phyloP scores from a whole-genome alignment of 2,329 filamentous ascomycete species.

The Colletotrichum destructivum region DNA sequence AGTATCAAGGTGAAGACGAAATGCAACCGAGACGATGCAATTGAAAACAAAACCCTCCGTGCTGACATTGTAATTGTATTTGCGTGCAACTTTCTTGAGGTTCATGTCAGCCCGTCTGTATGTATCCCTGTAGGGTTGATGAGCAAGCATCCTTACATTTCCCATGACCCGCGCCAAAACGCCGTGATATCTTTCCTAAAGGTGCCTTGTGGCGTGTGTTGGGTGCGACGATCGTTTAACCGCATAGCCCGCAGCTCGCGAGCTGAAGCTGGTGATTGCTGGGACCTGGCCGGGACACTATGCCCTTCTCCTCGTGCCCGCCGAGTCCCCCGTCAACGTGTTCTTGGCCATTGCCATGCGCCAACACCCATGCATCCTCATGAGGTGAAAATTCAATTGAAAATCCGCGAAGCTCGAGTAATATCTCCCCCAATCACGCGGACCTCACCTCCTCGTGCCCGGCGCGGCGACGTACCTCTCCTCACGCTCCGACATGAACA shows the following conservation, averaged over 20 bases:
- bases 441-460: slow-evolving; percentile 65
- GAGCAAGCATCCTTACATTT: slow-evolving; percentile 21
- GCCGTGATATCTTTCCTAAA: slow-evolving; percentile 12
- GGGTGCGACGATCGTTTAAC: background rate
- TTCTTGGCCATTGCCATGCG: background rate
- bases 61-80: slow-evolving; percentile 2
- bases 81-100: background rate
- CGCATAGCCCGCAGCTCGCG: background rate
- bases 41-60: slow-evolving; percentile 25
- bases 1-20: slow-evolving; percentile 13
- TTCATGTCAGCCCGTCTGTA: slow-evolving; percentile 11
- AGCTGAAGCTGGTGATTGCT: background rate
- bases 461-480: slow-evolving; percentile 84
- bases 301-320: background rate
- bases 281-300: background rate
- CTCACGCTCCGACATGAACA: slow-evolving; percentile 98
- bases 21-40: slow-evolving; percentile 37
- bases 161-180: slow-evolving; percentile 27
- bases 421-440: background rate
- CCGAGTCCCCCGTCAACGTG: background rate
- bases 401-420: background rate
- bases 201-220: background rate
- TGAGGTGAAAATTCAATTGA: too few species aligned
- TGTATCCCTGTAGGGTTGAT: background rate
- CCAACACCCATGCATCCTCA: background rate